Percentiles rank a stretch among this genome's conserved stretches.
phyloP scores from a whole-genome alignment of 768 basidiomycete species.

The Boletus edulis region DNA sequence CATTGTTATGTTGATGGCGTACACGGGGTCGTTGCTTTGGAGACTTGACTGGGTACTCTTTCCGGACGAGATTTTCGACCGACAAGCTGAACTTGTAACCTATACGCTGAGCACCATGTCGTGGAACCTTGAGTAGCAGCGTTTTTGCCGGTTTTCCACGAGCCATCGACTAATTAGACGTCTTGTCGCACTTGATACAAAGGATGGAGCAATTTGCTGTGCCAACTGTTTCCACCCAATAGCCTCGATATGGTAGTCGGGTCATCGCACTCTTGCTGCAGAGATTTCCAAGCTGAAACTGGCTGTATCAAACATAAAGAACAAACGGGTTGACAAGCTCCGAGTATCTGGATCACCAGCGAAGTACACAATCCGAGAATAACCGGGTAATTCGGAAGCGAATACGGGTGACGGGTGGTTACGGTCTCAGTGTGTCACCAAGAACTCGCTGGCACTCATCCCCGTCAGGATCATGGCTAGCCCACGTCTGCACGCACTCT shows the following conservation, averaged over 20 bases:
- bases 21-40: slow-evolving; percentile 31
- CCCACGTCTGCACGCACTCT: slow-evolving; percentile 22
- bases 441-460: not conserved
- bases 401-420: slow-evolving; percentile 6
- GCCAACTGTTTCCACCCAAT: not conserved
- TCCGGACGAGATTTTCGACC: slow-evolving; percentile 54
- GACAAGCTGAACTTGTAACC: slow-evolving; percentile 60
- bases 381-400: slow-evolving; percentile 1
- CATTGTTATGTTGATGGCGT: slow-evolving; percentile 57
- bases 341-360: not conserved
- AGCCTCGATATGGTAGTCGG: slow-evolving; percentile 14
- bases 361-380: not conserved
- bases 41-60: slow-evolving; percentile 50
- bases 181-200: not conserved
- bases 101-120: slow-evolving; percentile 72
- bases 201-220: not conserved
- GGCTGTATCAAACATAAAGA: no score
- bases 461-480: slow-evolving; percentile 16
- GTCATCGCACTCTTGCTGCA: no score
- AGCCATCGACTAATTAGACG: slow-evolving; percentile 17
- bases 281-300: no score
- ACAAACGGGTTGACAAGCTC: no score
- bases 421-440: slow-evolving; percentile 9
- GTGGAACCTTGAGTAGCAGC: slow-evolving; percentile 65
- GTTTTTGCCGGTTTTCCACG: slow-evolving; percentile 50